Base-by-base conservation (phyloP, 148 eudicot genomes). In the Rhododendron molle region DNA sequence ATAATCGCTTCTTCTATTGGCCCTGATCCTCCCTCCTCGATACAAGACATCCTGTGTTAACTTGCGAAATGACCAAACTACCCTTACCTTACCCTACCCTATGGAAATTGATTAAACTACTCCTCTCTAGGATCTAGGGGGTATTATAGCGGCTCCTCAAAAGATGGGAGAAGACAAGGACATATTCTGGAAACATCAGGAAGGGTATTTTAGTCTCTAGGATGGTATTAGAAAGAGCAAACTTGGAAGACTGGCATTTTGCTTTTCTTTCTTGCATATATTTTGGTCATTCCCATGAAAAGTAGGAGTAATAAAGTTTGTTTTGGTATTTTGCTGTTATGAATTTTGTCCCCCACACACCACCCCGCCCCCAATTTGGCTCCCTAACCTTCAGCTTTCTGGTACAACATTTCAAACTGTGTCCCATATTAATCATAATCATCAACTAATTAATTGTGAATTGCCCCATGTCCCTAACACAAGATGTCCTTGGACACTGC, bases 301-400 rank as follows among this genome's bases (percentile, higher is more conserved):
- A 82, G 77, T 32, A 32, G 34, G 34, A 32, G 34, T n/a, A 43
- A 54, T 83, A 83, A 67, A 83, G 78, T 30, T 71, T 30, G 26
- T 71, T 83, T 83, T 69, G 78, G 62, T 83, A 71, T 71, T 83
- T 71, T 69, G 62, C 38, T n/a, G 85, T 83, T 83, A 71, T 69
- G 58, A 10, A n/a, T 67, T 67, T 65, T 67, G 74, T 56, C 34
- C 34, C 34, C 34, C 34, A 32, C 34, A 1, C 1, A 2, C 34
- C 34, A 32, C 34, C 84, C 26, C 47, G 7, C 5, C n/a, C 84
- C 52, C 36, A 81, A 11, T 46, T 60, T 47, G 74, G 73, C 76
- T 82, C 77, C 40, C 34, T 43, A 62, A 40, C 28, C 76, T 40
- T 26, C 20, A 43, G 30, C 84, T 82, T 62, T 38, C 20, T 12